These are phyloP conservation scores for Fusarium sp. DNA, from an alignment of 2,329 filamentous ascomycete genomes.

Conservation along the genomic window DNA sequence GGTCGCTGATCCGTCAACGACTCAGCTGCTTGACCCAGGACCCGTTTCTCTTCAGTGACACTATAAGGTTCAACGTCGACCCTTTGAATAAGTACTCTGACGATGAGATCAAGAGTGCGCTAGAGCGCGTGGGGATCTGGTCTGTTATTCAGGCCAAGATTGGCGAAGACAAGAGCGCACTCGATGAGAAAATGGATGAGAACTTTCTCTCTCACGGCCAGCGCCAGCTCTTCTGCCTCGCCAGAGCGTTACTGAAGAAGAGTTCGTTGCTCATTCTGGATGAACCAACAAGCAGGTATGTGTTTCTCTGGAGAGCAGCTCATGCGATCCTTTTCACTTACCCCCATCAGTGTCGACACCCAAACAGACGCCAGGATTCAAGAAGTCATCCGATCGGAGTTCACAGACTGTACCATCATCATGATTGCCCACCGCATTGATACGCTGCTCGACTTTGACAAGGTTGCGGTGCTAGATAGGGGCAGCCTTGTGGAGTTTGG, in stretches of 20 bases:
- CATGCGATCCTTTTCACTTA: slow-evolving; percentile 14
- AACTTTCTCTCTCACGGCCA: slow-evolving; percentile 57
- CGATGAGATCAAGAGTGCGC: slow-evolving; percentile 59
- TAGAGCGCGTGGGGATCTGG: slow-evolving; percentile 65
- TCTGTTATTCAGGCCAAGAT: slow-evolving; percentile 58
- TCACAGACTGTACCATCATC: slow-evolving; percentile 51
- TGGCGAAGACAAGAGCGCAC: slow-evolving; percentile 46
- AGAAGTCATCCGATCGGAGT: slow-evolving; percentile 50
- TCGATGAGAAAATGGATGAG: slow-evolving; percentile 55
- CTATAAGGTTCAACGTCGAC: slow-evolving; percentile 67
- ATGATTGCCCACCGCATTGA: slow-evolving; percentile 55
- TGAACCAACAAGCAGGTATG: slow-evolving; percentile 58
- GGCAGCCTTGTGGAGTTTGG: slow-evolving; percentile 52
- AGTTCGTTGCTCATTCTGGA: slow-evolving; percentile 53
- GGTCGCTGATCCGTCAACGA: slow-evolving; percentile 47
- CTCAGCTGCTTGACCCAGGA: slow-evolving; percentile 69
- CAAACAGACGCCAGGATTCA: slow-evolving; percentile 51
- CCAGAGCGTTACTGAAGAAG: slow-evolving; percentile 50
- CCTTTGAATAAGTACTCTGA: slow-evolving; percentile 58
- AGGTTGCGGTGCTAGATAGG: slow-evolving; percentile 51
- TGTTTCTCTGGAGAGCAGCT: not conserved
- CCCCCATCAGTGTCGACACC: slow-evolving; percentile 46
- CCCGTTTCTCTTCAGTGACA: slow-evolving; percentile 65
- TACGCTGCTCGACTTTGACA: slow-evolving; percentile 54
- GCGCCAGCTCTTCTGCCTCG: slow-evolving; percentile 53